These are phyloP conservation scores for Diplodia seriata DNA, from an alignment of 2,329 filamentous ascomycete species.

Conservation along the genomic window DNA sequence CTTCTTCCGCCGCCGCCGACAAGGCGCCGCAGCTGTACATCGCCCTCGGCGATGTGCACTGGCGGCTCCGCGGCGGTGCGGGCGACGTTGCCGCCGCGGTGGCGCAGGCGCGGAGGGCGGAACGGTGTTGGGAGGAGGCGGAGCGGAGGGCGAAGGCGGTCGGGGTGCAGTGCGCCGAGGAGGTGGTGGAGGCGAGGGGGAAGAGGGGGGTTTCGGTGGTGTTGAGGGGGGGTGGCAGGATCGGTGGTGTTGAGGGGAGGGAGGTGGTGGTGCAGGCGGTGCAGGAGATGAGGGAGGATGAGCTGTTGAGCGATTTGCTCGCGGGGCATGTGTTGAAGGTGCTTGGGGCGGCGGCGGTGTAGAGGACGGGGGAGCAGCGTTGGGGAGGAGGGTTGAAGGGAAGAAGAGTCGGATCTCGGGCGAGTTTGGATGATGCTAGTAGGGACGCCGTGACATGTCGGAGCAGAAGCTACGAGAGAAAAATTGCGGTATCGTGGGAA, in stretches of 20 bases:
- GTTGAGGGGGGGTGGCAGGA: slow-evolving; percentile 8
- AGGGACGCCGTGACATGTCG: no score
- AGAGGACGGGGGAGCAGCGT: not conserved
- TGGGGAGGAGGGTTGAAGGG: not conserved
- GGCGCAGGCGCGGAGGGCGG: slow-evolving; percentile 18
- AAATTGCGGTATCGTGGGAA: not conserved
- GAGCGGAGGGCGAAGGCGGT: slow-evolving; percentile 1
- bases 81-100: not conserved
- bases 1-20: not conserved
- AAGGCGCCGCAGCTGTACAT: slow-evolving; percentile 23
- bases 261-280: slow-evolving; percentile 9
- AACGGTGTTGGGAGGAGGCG: slow-evolving; percentile 18
- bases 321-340: not conserved
- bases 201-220: slow-evolving; percentile 11
- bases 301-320: slow-evolving; percentile 18
- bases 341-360: slow-evolving; percentile 3
- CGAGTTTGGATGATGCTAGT: not conserved
- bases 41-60: slow-evolving; percentile 25
- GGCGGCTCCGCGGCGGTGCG: slow-evolving; percentile 15
- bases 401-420: not conserved
- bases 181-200: slow-evolving; percentile 11
- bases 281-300: slow-evolving; percentile 26
- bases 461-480: not conserved
- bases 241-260: slow-evolving; percentile 16
- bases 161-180: slow-evolving; percentile 26